Percentiles rank a stretch among this genome's conserved stretches.
Conservation (phyloP, 345 rosid species). For the Abelmoschus esculentus region DNA sequence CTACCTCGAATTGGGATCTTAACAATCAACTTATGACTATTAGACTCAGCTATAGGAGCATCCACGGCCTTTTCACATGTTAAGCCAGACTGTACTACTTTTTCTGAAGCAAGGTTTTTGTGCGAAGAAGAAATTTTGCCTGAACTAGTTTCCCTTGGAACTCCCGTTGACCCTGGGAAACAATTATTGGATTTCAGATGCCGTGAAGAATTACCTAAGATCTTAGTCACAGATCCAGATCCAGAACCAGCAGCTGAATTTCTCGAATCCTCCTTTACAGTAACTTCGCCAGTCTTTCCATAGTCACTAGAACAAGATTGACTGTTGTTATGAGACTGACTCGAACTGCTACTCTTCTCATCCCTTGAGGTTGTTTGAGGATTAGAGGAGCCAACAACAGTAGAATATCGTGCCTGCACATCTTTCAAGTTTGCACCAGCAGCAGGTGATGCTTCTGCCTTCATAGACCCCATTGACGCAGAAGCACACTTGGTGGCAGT, state of each 20-base stretch:
- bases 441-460: conserved; percentile 41
- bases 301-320: conserved; percentile 64
- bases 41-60: conserved; percentile 43
- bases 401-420: conserved; percentile 35
- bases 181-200: conserved; percentile 53
- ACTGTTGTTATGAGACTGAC: conserved; percentile 72
- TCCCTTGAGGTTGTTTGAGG: conserved; percentile 40
- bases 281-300: conserved; percentile 41
- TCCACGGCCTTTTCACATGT: conserved; percentile 48
- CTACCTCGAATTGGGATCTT: conserved; percentile 64
- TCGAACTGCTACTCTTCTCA: conserved; percentile 73
- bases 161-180: conserved; percentile 33
- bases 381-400: conserved; percentile 31
- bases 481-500: conserved; percentile 36
- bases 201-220: conserved; percentile 38
- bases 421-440: conserved; percentile 42
- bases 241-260: conserved; percentile 53
- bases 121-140: conserved; percentile 42
- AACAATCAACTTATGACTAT: conserved; percentile 57
- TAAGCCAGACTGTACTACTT: conserved; percentile 37
- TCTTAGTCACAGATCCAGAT: conserved; percentile 26
- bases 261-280: conserved; percentile 58
- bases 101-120: conserved; percentile 44
- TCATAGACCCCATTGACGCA: conserved; percentile 45
- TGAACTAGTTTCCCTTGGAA: conserved; percentile 42